Conservation (phyloP, 352 stramenopile genomes). For the Phytophthora pinifolia region DNA sequence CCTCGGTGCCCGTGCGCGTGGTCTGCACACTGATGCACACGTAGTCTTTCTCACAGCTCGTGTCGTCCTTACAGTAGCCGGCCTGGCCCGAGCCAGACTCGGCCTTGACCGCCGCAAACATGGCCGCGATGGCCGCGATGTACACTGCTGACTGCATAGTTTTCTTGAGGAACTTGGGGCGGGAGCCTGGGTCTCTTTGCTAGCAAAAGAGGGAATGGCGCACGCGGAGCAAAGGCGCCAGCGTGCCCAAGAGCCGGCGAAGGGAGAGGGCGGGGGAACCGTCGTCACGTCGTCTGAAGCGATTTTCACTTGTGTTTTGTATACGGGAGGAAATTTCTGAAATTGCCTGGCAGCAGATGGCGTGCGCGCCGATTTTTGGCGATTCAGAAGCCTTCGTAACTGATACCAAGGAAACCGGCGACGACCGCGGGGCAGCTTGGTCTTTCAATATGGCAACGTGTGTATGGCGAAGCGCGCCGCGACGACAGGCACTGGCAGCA, state of each 20-base stretch:
- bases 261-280: constrained; percentile 19
- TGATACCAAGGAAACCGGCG: no score
- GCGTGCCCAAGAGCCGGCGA: constrained; percentile 13
- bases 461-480: no score
- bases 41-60: constrained; percentile 55
- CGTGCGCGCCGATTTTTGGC: not conserved
- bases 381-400: constrained; percentile 3
- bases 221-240: constrained; percentile 4
- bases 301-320: constrained; percentile 19
- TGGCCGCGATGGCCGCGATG: constrained; percentile 26
- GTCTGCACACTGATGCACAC: constrained; percentile 77
- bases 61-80: constrained; percentile 63
- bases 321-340: constrained; percentile 20
- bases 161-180: not conserved
- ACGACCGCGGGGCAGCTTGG: no score
- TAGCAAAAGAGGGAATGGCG: constrained; percentile 46
- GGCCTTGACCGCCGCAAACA: constrained; percentile 29
- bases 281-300: constrained; percentile 16
- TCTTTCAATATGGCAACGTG: no score
- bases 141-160: constrained; percentile 35
- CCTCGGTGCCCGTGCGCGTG: constrained; percentile 58
- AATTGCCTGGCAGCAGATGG: constrained; percentile 18
- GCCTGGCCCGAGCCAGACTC: constrained; percentile 46
- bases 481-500: no score
- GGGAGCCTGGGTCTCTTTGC: constrained; percentile 22